Percentiles rank a stretch among this genome's conserved stretches.
Conservation (phyloP, 768 basidiomycete genomes). For the Nevesoporus exiguus region DNA sequence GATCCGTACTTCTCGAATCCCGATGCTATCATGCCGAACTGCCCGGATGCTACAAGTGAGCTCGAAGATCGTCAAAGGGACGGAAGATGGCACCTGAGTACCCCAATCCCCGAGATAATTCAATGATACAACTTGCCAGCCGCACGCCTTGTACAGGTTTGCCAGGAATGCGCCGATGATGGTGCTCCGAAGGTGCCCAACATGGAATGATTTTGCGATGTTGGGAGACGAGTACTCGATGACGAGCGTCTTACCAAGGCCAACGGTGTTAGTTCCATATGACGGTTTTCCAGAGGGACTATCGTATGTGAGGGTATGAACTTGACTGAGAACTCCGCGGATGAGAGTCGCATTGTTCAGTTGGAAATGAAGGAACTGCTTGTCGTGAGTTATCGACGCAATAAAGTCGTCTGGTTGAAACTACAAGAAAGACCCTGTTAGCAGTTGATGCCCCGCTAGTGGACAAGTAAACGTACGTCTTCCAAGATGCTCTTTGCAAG, state of each 20-base stretch:
- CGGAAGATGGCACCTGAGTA: slow-evolving; percentile 65
- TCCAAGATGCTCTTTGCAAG: slow-evolving; percentile 70
- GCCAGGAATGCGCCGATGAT: slow-evolving; percentile 95
- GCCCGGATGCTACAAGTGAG: neutral
- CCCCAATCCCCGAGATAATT: slow-evolving; percentile 99
- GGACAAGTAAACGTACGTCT: slow-evolving; percentile 52
- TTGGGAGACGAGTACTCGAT: slow-evolving; percentile 96
- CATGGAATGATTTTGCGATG: slow-evolving; percentile 98
- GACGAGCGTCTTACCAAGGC: slow-evolving; percentile 77
- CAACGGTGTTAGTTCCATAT: slow-evolving; percentile 79
- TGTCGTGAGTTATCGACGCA: slow-evolving; percentile 62
- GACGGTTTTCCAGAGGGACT: slow-evolving; percentile 56
- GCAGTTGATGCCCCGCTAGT: no score
- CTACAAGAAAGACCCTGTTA: slow-evolving; percentile 39
- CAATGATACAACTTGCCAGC: slow-evolving; percentile 87
- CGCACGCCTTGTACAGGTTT: slow-evolving; percentile 88
- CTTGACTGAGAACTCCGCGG: slow-evolving; percentile 64
- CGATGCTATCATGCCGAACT: slow-evolving; percentile 86
- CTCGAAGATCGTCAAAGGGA: neutral
- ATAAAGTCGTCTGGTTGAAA: slow-evolving; percentile 85
- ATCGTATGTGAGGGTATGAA: slow-evolving; percentile 67
- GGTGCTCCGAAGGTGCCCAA: slow-evolving; percentile 94
- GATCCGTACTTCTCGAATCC: slow-evolving; percentile 93
- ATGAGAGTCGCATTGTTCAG: slow-evolving; percentile 61
- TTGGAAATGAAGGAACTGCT: slow-evolving; percentile 81